Base-by-base conservation (phyloP, 2,329 filamentous ascomycete species). In the Cytospora mali region DNA sequence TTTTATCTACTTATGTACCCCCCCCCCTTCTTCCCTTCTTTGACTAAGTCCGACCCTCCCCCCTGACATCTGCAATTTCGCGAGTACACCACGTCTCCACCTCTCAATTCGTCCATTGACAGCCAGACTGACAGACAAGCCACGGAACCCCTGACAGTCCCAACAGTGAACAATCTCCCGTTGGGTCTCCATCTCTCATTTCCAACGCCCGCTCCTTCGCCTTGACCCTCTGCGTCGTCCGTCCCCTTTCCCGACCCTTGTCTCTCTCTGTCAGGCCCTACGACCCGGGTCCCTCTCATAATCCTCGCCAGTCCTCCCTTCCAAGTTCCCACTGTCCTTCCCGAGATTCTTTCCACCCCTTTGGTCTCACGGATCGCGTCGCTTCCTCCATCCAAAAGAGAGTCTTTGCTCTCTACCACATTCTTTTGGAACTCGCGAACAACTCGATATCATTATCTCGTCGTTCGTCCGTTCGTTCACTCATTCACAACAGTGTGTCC, bases 331-430 rank as follows among this genome's bases (percentile, higher is more conserved):
- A 69, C 67, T 65, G 70, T 64, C 64, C 60, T 60, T 58, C 55
- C 49, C 57, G 59, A 60, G 61, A 55, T 54, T 55, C 51, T 68
- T 66, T 64, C 72, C 68, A 64, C 71, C 66, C 66, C 70, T 65
- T 60, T 51, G 60, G 68, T 71, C 68, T 69, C 68, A 71, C 57
- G 57, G 57, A 60, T 54, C 49, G 73, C 69, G 69, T 71, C 75
- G 71, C 72, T 54, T 60, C 57, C 50, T 77, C 75, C 72, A 75
- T 77, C 79, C 80, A 83, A 84, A 80, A 78, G 81, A 82, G 81
- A 79, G 80, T 76, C 65, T 66, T 56, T 58, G 68, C 80, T 83
- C 81, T 84, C 81, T 79, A 79, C 71, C 78, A 85, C 82, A 76
- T 80, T 85, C 82, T 69, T 84, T 84, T 81, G 75, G 76, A 62